A percentile compares a stretch with the other conserved stretches of the same genome.
Evolutionary conservation across 371 early-diverging fungal species (phyloP).

Genomic region (Mucor saturninus): DNA sequence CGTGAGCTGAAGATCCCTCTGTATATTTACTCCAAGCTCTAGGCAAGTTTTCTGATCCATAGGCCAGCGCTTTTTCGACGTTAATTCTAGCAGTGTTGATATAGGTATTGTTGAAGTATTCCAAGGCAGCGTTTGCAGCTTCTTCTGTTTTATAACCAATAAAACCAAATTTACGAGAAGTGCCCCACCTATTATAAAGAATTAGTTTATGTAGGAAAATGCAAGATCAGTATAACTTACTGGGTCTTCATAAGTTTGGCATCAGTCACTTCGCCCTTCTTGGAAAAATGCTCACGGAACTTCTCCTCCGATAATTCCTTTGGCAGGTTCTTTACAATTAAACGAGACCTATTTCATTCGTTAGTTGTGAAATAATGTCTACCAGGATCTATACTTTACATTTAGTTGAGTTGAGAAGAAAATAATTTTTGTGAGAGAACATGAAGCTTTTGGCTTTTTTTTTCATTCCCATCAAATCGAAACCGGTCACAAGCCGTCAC

Average conservation of each 20-base stretch:
- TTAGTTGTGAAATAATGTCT: background rate
- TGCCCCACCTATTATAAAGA: conserved; percentile 61
- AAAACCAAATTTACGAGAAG: conserved; percentile 89
- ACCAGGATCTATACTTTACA: too few relatives aligned
- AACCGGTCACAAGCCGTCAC: conserved; percentile 11
- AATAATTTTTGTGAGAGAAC: too few relatives aligned
- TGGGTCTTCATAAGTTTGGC: conserved; percentile 83
- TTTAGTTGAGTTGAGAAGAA: too few relatives aligned
- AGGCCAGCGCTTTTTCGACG: conserved; percentile 88
- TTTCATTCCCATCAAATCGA: background rate
- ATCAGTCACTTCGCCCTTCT: conserved; percentile 90
- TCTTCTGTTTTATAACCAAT: conserved; percentile 88
- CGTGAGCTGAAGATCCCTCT: conserved; percentile 74
- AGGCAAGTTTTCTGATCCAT: conserved; percentile 77
- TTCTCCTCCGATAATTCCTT: conserved; percentile 84
- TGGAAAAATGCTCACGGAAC: conserved; percentile 85
- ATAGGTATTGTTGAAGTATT: conserved; percentile 89
- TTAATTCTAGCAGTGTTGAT: conserved; percentile 87
- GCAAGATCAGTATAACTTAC: conserved; percentile 45
- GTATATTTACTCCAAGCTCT: conserved; percentile 91
- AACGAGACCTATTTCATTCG: conserved; percentile 50
- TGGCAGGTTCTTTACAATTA: conserved; percentile 95
- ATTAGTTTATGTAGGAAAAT: background rate
- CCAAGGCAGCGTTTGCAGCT: conserved; percentile 81
- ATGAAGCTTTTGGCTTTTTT: conserved; percentile 4